A percentile compares a stretch with the other conserved stretches of the same genome.
These are phyloP conservation scores for Metarhizium guizhouense DNA, from an alignment of 2,329 filamentous ascomycete genomes.

Conservation along the genomic window DNA sequence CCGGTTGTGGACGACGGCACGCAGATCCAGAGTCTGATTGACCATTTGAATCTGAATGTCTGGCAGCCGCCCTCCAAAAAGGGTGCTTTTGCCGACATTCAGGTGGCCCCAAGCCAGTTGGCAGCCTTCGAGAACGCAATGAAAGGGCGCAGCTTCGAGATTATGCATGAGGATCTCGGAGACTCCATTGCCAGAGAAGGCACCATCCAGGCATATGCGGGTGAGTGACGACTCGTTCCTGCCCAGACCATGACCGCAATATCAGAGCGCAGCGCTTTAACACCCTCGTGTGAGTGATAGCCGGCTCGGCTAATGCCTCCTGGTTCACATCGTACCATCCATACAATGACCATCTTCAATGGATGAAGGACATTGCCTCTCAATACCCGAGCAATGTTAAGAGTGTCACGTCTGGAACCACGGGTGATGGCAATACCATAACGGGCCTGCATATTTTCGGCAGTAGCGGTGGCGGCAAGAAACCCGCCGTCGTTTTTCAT, in stretches of 20 bases:
- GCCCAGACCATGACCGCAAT: not conserved
- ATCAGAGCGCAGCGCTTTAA: not conserved
- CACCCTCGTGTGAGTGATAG: not conserved
- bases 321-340: conserved; percentile 47
- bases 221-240: conserved; percentile 11
- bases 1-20: conserved; percentile 23
- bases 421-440: conserved; percentile 43
- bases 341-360: conserved; percentile 41
- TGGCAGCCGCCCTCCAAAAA: conserved; percentile 26
- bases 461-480: conserved; percentile 29
- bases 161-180: conserved; percentile 32
- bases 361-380: conserved; percentile 34
- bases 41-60: conserved; percentile 24
- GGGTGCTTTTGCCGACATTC: conserved; percentile 29
- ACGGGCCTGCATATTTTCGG: conserved; percentile 53
- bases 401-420: conserved; percentile 39
- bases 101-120: conserved; percentile 27
- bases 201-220: conserved; percentile 18
- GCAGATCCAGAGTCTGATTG: conserved; percentile 23
- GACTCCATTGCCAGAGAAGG: conserved; percentile 27
- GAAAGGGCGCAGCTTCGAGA: conserved; percentile 19
- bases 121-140: conserved; percentile 23
- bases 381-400: conserved; percentile 35
- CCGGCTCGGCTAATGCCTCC: conserved; percentile 18
- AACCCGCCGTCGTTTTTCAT: conserved; percentile 47